These are phyloP conservation scores for Ascochyta pisi DNA, from an alignment of 2,329 filamentous ascomycete species.

Conservation along the genomic window DNA sequence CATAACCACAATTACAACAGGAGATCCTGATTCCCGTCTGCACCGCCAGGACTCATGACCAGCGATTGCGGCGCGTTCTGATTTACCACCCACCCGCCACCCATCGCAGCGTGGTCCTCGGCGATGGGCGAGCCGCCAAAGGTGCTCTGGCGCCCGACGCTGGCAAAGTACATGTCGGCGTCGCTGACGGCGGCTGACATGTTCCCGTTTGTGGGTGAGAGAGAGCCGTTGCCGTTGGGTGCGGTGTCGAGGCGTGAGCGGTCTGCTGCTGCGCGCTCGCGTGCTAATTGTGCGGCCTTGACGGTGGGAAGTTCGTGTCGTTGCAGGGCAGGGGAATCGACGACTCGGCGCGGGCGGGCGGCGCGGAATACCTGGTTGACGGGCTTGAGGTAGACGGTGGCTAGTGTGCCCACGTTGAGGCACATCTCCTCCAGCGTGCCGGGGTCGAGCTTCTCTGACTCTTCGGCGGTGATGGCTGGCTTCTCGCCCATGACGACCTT, in stretches of 20 bases:
- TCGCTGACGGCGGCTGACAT: conserved; percentile 78
- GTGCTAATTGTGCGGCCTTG: conserved; percentile 51
- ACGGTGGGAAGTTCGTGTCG: conserved; percentile 69
- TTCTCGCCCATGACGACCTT: conserved; percentile 97
- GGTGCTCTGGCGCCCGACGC: conserved; percentile 50
- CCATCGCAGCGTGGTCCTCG: conserved; percentile 35
- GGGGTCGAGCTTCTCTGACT: conserved; percentile 92
- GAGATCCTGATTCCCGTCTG: conserved; percentile 42
- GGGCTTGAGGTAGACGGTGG: conserved; percentile 96
- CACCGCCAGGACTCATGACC: conserved; percentile 37
- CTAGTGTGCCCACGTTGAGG: conserved; percentile 91
- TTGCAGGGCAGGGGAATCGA: conserved; percentile 86
- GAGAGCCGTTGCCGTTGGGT: conserved; percentile 34
- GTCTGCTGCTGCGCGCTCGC: conserved; percentile 42
- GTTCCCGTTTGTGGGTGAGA: conserved; percentile 49
- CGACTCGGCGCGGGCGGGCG: conserved; percentile 78
- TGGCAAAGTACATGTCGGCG: conserved; percentile 88
- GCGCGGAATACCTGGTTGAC: conserved; percentile 96
- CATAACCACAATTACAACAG: conserved; percentile 23
- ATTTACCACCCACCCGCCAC: conserved; percentile 48
- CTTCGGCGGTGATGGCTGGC: conserved; percentile 86
- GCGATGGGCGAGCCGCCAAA: conserved; percentile 46
- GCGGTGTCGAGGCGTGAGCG: conserved; percentile 39
- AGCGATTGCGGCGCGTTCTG: conserved; percentile 43
- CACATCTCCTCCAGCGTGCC: conserved; percentile 96